These are phyloP conservation scores for Senecio squalidus DNA, from an alignment of 140 eudicot genomes.

Conservation along the genomic window DNA sequence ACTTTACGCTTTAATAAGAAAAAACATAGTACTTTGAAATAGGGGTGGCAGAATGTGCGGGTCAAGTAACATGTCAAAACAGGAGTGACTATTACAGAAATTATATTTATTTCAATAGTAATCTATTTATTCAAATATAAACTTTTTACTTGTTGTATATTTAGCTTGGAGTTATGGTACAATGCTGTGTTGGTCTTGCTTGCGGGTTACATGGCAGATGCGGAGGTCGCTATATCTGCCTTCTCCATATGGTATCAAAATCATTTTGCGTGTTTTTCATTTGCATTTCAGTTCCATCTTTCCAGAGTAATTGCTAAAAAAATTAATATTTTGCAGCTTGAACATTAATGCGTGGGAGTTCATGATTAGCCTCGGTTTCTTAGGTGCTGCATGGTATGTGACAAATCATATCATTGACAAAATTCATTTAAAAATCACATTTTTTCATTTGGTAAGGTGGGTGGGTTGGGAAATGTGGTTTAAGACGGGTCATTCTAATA, in stretches of 20 bases:
- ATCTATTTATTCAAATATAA: not conserved
- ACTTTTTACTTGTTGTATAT: not conserved
- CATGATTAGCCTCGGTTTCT: constrained; percentile 78
- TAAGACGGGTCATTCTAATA: no score
- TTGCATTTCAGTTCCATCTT: not conserved
- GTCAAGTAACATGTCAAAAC: no score
- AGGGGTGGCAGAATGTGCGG: not conserved
- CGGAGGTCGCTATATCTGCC: constrained; percentile 74
- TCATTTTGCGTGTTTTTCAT: not conserved
- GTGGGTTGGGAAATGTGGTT: no score
- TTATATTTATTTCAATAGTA: not conserved
- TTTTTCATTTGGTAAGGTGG: not conserved
- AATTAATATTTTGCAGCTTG: constrained; percentile 47
- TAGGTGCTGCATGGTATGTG: constrained; percentile 77
- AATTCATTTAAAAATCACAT: not conserved
- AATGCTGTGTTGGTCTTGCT: constrained; percentile 65
- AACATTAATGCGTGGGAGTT: constrained; percentile 66
- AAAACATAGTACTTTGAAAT: no score
- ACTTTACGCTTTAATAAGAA: not conserved
- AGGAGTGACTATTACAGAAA: no score
- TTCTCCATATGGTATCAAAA: constrained; percentile 73
- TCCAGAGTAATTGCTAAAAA: not conserved
- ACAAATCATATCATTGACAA: not conserved
- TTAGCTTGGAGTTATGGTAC: constrained; percentile 89
- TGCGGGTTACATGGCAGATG: constrained; percentile 74